Evolutionary conservation across 208 protist species (phyloP), one percentile per base, ranked within the genome.

Genomic region (Leishmania major): DNA sequence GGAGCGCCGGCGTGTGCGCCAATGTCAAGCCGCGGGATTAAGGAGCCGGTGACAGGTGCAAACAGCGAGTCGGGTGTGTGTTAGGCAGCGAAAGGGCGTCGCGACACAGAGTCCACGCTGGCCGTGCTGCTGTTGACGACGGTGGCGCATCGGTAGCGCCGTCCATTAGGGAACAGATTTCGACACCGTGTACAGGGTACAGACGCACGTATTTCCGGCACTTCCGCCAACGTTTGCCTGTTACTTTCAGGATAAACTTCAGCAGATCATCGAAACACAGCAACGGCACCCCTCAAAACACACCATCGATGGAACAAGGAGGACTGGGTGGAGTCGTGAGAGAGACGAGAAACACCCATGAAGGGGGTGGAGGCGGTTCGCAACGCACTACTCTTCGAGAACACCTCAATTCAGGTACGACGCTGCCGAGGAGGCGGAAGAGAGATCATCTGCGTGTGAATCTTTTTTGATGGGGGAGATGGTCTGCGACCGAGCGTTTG

Each of bases 391-490:
- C n/a, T 15, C 13, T 31, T 67, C 43, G 64, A 59, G 15, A 22
- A 28, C 22, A 37, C 78, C 6, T 71, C 47, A n/a, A 10, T 62
- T 77, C 71, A 83, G 22, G 49, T 86, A 84, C 17, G 80, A 84
- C 5, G 51, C 67, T 22, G 79, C 79, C 19, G 81, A 84, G 43
- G 81, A 84, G 22, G 62, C 5, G 73, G 67, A 80, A n/a, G 75
- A 80, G 3, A 84, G 43, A 5, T 84, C 69, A 35, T 64, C 49
- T 28, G 72, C 25, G 28, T 3, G 10, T 40, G 59, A 73, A 11
- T n/a, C 13, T 3, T 57, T 62, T 31, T 72, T 70, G 53, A 77
- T 77, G n/a, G 70, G 78, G 3, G 71, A 71, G 31, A 77, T 31
- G 71, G 59, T 37, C 40, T 82, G 40, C 71, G 35, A 31, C 59